These are phyloP conservation scores for Plasmodium gallinaceum DNA, from an alignment of 169 alveolate species.

Conservation along the genomic window DNA sequence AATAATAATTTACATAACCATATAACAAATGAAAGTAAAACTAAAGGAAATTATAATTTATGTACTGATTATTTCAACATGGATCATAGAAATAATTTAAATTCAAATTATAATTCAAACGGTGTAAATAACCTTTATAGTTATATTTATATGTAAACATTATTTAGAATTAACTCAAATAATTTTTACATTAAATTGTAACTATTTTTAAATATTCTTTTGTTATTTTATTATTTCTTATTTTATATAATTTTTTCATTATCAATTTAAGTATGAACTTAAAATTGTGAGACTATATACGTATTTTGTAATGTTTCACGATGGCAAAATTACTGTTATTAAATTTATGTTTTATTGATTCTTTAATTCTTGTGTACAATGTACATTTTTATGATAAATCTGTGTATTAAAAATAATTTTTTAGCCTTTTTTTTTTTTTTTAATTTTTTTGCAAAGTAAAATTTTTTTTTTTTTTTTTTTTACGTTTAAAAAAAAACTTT, in stretches of 20 bases:
- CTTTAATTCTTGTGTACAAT: too few relatives aligned
- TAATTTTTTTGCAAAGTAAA: too few relatives aligned
- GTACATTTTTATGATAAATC: too few relatives aligned
- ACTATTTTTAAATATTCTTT: neutral
- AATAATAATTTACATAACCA: neutral
- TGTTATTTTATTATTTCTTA: neutral
- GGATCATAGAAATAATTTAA: constrained; percentile 8
- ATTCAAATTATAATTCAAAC: constrained; percentile 1
- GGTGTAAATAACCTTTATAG: neutral
- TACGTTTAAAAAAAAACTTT: neutral
- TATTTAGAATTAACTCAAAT: neutral
- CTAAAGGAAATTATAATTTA: neutral
- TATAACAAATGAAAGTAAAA: neutral
- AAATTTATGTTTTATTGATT: too few relatives aligned
- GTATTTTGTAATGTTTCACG: neutral
- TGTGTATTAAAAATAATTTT: too few relatives aligned
- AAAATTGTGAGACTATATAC: neutral
- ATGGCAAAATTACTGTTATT: too few relatives aligned
- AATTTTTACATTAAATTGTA: neutral
- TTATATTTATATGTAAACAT: constrained; percentile 15
- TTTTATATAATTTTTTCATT: neutral
- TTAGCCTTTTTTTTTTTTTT: neutral
- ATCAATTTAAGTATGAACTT: neutral
- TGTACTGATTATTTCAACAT: constrained; percentile 3
- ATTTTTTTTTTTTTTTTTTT: neutral